Evolutionary conservation across 805 yeast genomes (phyloP).

Genomic region (Hagleromyces aurorensis): DNA sequence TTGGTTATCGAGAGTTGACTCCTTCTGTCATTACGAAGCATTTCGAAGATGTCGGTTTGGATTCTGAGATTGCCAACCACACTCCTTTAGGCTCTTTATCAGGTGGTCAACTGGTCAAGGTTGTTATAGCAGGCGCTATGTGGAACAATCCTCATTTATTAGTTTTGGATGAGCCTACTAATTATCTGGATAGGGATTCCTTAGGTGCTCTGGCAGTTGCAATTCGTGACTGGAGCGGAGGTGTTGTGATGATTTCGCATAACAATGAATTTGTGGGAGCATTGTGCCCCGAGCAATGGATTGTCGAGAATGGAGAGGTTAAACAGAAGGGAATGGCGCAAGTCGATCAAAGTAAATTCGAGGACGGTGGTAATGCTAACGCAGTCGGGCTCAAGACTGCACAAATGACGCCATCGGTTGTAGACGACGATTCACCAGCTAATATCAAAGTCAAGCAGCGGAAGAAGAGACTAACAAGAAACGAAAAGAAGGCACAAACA

Average conservation of each 20-base stretch:
- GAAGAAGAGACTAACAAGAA: constrained; percentile 97
- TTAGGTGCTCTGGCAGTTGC: constrained; percentile 97
- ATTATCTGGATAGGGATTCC: constrained; percentile 95
- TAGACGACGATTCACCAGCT: constrained; percentile 86
- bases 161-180: constrained; percentile 96
- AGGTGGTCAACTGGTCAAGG: constrained; percentile 97
- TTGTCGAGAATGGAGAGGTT: constrained; percentile 85
- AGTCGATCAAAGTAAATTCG: constrained; percentile 73
- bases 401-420: constrained; percentile 39
- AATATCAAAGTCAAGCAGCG: constrained; percentile 86
- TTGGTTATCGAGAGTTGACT: constrained; percentile 89
- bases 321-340: constrained; percentile 73
- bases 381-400: constrained; percentile 42
- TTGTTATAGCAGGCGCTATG: constrained; percentile 98
- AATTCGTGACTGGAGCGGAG: constrained; percentile 96
- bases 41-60: constrained; percentile 94
- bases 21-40: constrained; percentile 94
- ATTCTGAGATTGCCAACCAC: constrained; percentile 97
- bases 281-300: constrained; percentile 97
- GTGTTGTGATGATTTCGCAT: constrained; percentile 97
- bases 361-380: constrained; percentile 56
- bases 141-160: constrained; percentile 98
- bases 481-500: constrained; percentile 84
- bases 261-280: constrained; percentile 96
- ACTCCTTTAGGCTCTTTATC: constrained; percentile 94